A percentile compares a stretch with the other conserved stretches of the same genome.
phyloP scores from a whole-genome alignment of 352 stramenopile species.

The Phytophthora pluvialis region DNA sequence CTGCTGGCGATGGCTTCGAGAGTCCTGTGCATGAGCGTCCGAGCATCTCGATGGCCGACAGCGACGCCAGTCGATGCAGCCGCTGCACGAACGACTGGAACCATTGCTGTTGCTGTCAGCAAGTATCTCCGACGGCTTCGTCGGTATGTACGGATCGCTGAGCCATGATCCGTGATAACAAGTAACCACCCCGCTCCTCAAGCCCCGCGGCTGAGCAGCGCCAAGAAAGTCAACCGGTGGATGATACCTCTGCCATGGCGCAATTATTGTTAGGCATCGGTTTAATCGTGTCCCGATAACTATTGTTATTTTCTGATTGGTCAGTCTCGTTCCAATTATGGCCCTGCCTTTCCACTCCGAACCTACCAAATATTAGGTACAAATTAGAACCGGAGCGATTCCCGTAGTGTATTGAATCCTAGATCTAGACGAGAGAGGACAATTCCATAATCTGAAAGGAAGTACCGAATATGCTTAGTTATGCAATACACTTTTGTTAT shows the following conservation, averaged over 20 bases:
- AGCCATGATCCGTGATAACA: slow-evolving; percentile 8
- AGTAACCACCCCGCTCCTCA: slow-evolving; percentile 3
- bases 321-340: slow-evolving; percentile 3
- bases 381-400: no score
- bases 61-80: slow-evolving; percentile 71
- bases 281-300: slow-evolving; percentile 14
- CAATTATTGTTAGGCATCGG: slow-evolving; percentile 23
- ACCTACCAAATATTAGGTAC: no score
- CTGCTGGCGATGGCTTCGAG: slow-evolving; percentile 9
- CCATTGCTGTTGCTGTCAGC: slow-evolving; percentile 79
- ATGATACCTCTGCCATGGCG: background rate
- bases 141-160: slow-evolving; percentile 68
- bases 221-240: background rate
- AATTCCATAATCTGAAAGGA: no score
- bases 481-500: no score
- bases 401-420: no score
- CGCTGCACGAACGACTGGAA: slow-evolving; percentile 75
- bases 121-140: slow-evolving; percentile 69
- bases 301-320: slow-evolving; percentile 31
- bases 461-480: no score
- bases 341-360: no score
- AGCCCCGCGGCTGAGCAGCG: background rate
- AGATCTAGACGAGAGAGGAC: no score
- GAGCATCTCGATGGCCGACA: slow-evolving; percentile 58
- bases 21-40: slow-evolving; percentile 28